Evolutionary conservation across 805 yeast species (phyloP).

Genomic region (Schizosaccharomyces octosporus): DNA sequence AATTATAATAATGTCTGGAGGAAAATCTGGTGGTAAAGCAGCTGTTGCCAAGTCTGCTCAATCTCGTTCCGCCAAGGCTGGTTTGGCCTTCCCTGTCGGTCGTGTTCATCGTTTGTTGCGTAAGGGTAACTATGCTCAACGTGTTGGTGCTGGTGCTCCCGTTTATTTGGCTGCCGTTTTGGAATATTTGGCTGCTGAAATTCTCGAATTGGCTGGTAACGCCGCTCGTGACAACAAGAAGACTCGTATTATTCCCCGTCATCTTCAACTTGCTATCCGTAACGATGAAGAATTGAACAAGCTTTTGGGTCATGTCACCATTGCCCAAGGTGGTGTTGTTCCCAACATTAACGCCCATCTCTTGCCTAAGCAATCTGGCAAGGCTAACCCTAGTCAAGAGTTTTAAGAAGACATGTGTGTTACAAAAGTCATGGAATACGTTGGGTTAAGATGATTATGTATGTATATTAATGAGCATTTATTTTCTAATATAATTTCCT

Average conservation of each 20-base stretch:
- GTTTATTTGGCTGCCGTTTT: constrained; percentile 81
- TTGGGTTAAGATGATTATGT: too few species aligned
- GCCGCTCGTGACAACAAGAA: constrained; percentile 97
- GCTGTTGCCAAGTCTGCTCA: constrained; percentile 85
- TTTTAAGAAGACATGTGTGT: constrained; percentile 6
- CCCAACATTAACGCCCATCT: constrained; percentile 90
- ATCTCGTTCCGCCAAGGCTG: constrained; percentile 96
- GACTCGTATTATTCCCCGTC: constrained; percentile 97
- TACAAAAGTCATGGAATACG: too few species aligned
- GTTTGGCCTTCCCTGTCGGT: constrained; percentile 97
- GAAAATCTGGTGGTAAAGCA: constrained; percentile 75
- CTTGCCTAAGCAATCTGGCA: constrained; percentile 48
- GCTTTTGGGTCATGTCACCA: constrained; percentile 75
- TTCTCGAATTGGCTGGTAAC: constrained; percentile 89
- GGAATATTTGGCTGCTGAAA: constrained; percentile 91
- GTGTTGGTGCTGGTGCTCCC: constrained; percentile 99
- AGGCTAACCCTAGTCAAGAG: constrained; percentile 12
- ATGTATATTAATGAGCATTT: too few species aligned
- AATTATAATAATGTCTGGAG: constrained; percentile 74
- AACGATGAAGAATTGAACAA: constrained; percentile 96
- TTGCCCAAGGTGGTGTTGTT: constrained; percentile 97
- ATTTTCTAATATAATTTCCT: too few species aligned
- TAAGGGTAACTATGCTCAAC: constrained; percentile 94
- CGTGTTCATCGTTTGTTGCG: constrained; percentile 92
- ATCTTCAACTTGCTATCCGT: constrained; percentile 93